These are phyloP conservation scores for Mortierella sp. DNA, from an alignment of 371 early-diverging fungal species.

Conservation along the genomic window DNA sequence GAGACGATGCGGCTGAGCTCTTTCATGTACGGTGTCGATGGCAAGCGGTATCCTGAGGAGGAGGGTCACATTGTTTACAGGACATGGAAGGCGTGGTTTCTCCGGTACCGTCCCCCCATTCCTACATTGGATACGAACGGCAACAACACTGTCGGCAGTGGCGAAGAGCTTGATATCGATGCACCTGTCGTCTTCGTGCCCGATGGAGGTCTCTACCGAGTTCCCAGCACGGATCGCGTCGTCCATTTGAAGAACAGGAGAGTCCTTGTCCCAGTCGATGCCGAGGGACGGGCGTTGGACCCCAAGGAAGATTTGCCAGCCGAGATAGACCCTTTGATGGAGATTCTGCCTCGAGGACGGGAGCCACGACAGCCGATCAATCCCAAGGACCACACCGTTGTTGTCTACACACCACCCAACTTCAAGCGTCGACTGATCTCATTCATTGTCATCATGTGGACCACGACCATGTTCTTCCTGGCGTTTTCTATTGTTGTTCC, in stretches of 20 bases:
- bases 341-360: constrained; percentile 59
- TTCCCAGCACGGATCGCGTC: constrained; percentile 70
- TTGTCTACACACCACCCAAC: constrained; percentile 79
- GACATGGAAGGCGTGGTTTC: constrained; percentile 64
- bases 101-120: constrained; percentile 42
- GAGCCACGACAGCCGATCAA: constrained; percentile 55
- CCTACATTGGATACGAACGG: constrained; percentile 16
- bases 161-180: constrained; percentile 30
- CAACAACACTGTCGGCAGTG: constrained; percentile 19
- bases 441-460: constrained; percentile 69
- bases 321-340: constrained; percentile 66
- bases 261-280: constrained; percentile 82
- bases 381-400: constrained; percentile 59
- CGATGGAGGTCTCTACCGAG: constrained; percentile 72
- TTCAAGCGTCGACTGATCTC: constrained; percentile 61
- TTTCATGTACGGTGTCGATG: constrained; percentile 80
- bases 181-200: constrained; percentile 69
- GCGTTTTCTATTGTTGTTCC: constrained; percentile 60
- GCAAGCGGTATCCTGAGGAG: constrained; percentile 71
- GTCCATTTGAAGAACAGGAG: constrained; percentile 74
- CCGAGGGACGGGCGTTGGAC: constrained; percentile 70
- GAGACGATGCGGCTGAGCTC: constrained; percentile 76
- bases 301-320: constrained; percentile 69
- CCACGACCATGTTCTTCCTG: constrained; percentile 58
- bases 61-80: constrained; percentile 68